Conservation (phyloP, 23 red algal species). For the Gracilariopsis chorda region DNA sequence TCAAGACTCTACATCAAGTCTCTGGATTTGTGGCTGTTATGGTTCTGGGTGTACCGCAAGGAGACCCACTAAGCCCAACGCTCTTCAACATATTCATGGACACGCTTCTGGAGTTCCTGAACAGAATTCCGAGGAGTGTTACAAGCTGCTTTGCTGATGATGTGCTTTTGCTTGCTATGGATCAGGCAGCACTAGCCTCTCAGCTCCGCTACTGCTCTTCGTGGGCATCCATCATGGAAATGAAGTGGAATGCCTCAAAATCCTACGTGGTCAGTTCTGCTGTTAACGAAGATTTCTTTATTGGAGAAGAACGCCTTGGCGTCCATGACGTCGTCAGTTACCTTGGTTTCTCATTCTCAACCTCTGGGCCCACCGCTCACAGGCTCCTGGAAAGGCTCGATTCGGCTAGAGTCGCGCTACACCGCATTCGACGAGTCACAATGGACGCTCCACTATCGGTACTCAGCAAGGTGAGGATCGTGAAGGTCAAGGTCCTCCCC, state of each 20-base stretch:
- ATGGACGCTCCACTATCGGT: background rate
- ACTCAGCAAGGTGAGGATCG: background rate
- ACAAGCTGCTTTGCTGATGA: constrained; percentile 30
- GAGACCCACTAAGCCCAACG: constrained; percentile 8
- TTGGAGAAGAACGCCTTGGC: background rate
- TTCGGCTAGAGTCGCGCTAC: background rate
- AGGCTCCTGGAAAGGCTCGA: background rate
- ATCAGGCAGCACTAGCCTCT: background rate
- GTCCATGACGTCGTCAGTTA: background rate
- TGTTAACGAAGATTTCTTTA: background rate
- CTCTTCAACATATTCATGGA: constrained; percentile 42
- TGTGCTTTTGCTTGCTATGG: background rate
- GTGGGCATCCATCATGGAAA: background rate
- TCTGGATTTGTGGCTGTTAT: background rate
- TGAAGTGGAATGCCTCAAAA: background rate
- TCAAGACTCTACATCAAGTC: background rate
- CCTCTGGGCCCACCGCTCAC: too few species aligned
- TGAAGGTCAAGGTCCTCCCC: background rate
- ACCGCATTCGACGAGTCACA: background rate
- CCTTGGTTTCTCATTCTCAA: background rate
- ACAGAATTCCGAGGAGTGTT: background rate
- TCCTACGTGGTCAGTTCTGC: background rate
- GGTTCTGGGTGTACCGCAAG: background rate
- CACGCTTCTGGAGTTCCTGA: background rate
- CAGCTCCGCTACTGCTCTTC: background rate